Evolutionary conservation across 129 eudicot genomes (phyloP).

Genomic region (carrot (Daucus carota)): DNA sequence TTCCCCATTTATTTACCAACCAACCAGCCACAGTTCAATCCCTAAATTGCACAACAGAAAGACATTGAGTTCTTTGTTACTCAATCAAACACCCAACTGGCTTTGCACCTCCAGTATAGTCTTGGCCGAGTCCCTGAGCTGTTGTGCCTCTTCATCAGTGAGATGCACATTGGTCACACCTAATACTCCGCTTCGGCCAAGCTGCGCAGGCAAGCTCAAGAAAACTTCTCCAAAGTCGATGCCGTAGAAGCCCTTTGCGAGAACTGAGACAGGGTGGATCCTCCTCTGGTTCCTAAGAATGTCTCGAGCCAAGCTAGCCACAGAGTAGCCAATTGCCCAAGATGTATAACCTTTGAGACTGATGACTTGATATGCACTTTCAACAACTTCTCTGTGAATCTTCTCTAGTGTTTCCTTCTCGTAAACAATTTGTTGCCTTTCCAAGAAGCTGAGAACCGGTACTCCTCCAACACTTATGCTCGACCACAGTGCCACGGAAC

Average conservation of each 20-base stretch:
- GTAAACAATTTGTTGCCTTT: slow-evolving; percentile 54
- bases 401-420: slow-evolving; percentile 63
- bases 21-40: neutral
- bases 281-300: slow-evolving; percentile 72
- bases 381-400: slow-evolving; percentile 71
- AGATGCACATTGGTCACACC: slow-evolving; percentile 84
- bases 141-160: slow-evolving; percentile 47
- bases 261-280: slow-evolving; percentile 84
- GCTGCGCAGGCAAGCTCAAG: slow-evolving; percentile 79
- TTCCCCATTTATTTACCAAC: neutral
- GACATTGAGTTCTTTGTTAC: neutral
- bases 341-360: slow-evolving; percentile 88
- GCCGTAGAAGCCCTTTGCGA: slow-evolving; percentile 75
- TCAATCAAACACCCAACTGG: slow-evolving; percentile 49
- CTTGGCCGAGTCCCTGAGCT: slow-evolving; percentile 56
- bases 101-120: slow-evolving; percentile 69
- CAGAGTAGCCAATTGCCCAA: slow-evolving; percentile 97
- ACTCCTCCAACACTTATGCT: slow-evolving; percentile 95
- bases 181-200: slow-evolving; percentile 74
- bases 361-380: slow-evolving; percentile 87
- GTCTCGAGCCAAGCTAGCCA: slow-evolving; percentile 65
- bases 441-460: slow-evolving; percentile 68
- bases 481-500: slow-evolving; percentile 96
- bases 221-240: slow-evolving; percentile 63
- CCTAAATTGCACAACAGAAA: neutral